These are phyloP conservation scores for Cercospora citrullina DNA, from an alignment of 2,329 filamentous ascomycete genomes.

Conservation along the genomic window DNA sequence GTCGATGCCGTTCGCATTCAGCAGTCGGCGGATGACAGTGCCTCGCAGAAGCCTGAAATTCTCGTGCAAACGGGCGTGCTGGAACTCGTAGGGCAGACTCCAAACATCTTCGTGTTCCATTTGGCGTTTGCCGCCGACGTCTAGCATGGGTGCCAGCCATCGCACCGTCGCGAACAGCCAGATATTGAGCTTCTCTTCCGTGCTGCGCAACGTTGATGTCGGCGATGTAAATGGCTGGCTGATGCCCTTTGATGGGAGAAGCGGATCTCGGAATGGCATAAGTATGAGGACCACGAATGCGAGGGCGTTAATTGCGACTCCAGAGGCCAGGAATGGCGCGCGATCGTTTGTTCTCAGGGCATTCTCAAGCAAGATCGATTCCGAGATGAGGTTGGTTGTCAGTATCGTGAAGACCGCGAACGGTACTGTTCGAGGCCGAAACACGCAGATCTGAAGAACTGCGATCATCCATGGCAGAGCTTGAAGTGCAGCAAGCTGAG, in stretches of 20 bases:
- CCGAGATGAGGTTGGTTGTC: slow-evolving; percentile 26
- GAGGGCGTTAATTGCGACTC: slow-evolving; percentile 44
- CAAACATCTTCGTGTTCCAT: slow-evolving; percentile 80
- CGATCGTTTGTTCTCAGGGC: slow-evolving; percentile 16
- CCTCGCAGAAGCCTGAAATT: slow-evolving; percentile 72
- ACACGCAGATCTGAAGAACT: slow-evolving; percentile 28
- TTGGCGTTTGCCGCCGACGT: slow-evolving; percentile 62
- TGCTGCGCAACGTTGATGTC: slow-evolving; percentile 62
- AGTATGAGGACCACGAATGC: slow-evolving; percentile 58
- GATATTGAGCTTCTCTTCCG: slow-evolving; percentile 76
- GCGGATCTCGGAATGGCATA: slow-evolving; percentile 69
- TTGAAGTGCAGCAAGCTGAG: slow-evolving; percentile 18
- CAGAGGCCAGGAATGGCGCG: slow-evolving; percentile 12
- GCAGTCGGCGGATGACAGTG: slow-evolving; percentile 67
- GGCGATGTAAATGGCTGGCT: slow-evolving; percentile 58
- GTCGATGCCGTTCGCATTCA: slow-evolving; percentile 78
- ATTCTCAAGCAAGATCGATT: slow-evolving; percentile 30
- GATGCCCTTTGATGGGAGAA: slow-evolving; percentile 57
- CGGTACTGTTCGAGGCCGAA: slow-evolving; percentile 34
- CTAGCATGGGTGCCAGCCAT: slow-evolving; percentile 77
- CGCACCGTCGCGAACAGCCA: slow-evolving; percentile 84
- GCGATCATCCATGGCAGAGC: slow-evolving; percentile 31
- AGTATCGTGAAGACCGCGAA: slow-evolving; percentile 30
- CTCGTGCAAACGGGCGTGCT: slow-evolving; percentile 72
- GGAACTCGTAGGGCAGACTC: slow-evolving; percentile 76